Base-by-base conservation (phyloP, 768 basidiomycete species). In the Leucosporidium scottii region DNA sequence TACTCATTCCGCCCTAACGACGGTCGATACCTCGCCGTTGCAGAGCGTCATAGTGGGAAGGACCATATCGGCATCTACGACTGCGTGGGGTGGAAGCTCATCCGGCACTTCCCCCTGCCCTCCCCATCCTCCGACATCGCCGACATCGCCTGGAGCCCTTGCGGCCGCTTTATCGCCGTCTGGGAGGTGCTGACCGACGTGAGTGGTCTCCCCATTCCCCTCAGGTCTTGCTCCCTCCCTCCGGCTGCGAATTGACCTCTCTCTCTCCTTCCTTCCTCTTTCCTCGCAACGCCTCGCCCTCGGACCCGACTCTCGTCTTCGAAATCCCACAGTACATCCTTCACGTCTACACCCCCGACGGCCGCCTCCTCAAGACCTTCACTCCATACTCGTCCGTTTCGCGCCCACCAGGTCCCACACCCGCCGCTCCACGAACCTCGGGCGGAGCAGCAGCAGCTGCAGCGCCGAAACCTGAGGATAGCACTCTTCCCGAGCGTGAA, bases 11-110 rank as follows among this genome's bases (percentile, higher is more conserved):
- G 57, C 10, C 69, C 70, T 8, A 25, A 70, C n/a, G 75, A 78
- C 64, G 54, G 72, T 5, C 71, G 73, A 7, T 79, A 78, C 66
- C 64, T 80, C 36, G 79, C 77, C 28, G 59, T 80, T 3, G 75
- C 73, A 7, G 80, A 81, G 62, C 72, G 77, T 18, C 80, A 80
- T 63, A 28, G 67, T 21, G 74, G 74, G 2, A 77, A 77, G 62
- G 79, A 80, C 44, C 69, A 72, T 17, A 58, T 81, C 0, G 77
- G 77, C 13, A 67, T 81, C 15, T 81, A 81, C 64, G 78, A 79
- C 54, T 73, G 49, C 60, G 27, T n/a, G 27, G 51, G 47, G 15
- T 58, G 47, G 39, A 34, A 64, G 13, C 56, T 68, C 20, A 5
- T 69, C 0, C 55, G 63, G 80, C 76, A 77, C 62, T 77, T 81